Evolutionary conservation across 2,329 filamentous ascomycete genomes (phyloP).

Genomic region (Allantophomopsis cytisporea): DNA sequence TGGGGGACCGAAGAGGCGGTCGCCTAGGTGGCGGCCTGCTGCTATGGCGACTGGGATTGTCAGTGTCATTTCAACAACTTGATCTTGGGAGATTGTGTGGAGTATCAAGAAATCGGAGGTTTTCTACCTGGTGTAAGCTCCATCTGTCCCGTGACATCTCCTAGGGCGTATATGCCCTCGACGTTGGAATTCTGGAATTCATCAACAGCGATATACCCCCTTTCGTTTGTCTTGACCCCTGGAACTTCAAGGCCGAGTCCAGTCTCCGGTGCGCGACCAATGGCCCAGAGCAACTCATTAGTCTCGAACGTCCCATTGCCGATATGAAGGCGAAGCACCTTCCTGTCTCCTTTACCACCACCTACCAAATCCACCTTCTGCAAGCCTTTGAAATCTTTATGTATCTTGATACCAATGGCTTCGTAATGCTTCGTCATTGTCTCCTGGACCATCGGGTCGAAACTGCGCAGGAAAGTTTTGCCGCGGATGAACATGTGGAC

Average conservation of each 20-base stretch:
- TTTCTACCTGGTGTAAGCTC: conserved; percentile 32
- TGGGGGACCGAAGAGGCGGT: conserved; percentile 31
- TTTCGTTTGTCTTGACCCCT: conserved; percentile 24
- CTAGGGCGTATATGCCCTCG: conserved; percentile 31
- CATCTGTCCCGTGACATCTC: conserved; percentile 34
- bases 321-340: conserved; percentile 26
- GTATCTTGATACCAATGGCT: conserved; percentile 29
- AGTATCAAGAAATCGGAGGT: no score
- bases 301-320: conserved; percentile 28
- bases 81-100: no score
- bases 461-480: conserved; percentile 31
- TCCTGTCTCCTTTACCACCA: conserved; percentile 21
- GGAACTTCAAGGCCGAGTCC: conserved; percentile 25
- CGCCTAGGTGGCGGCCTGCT: conserved; percentile 32
- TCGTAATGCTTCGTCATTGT: conserved; percentile 36
- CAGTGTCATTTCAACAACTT: not conserved
- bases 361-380: conserved; percentile 25
- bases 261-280: conserved; percentile 30
- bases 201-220: conserved; percentile 29
- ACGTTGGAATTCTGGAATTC: conserved; percentile 33
- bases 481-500: conserved; percentile 35
- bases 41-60: conserved; percentile 29
- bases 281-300: conserved; percentile 35
- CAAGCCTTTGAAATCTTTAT: conserved; percentile 29
- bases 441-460: conserved; percentile 36